Conservation (phyloP, 805 yeast genomes). For the Ogataea degrootiae region DNA sequence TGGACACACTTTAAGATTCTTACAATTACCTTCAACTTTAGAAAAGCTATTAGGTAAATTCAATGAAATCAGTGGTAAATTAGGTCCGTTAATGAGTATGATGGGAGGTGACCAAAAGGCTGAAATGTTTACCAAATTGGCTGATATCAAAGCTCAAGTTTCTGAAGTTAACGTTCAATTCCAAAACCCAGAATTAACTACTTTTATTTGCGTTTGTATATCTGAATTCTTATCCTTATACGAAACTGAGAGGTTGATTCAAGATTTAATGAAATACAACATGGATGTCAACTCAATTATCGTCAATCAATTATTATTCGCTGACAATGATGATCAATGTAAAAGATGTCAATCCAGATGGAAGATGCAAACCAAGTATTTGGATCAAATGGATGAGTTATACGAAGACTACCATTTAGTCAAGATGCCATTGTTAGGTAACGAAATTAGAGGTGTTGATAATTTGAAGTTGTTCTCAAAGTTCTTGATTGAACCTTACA, state of each 20-base stretch:
- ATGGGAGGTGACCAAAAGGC: slow-evolving; percentile 58
- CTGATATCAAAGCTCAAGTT: slow-evolving; percentile 75
- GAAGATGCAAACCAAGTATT: slow-evolving; percentile 92
- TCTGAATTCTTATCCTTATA: slow-evolving; percentile 93
- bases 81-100: slow-evolving; percentile 90
- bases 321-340: slow-evolving; percentile 76
- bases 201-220: slow-evolving; percentile 94
- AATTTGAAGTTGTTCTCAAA: slow-evolving; percentile 80
- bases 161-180: slow-evolving; percentile 90
- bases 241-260: slow-evolving; percentile 97
- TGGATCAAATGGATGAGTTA: slow-evolving; percentile 91
- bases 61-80: slow-evolving; percentile 75
- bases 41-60: slow-evolving; percentile 84
- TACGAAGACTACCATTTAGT: slow-evolving; percentile 97
- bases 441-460: slow-evolving; percentile 90
- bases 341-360: slow-evolving; percentile 88
- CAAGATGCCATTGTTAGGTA: slow-evolving; percentile 90
- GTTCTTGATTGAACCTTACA: slow-evolving; percentile 73
- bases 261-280: slow-evolving; percentile 88
- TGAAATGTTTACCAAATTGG: slow-evolving; percentile 75
- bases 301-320: slow-evolving; percentile 88
- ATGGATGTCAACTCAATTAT: slow-evolving; percentile 97
- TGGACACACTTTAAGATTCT: slow-evolving; percentile 93
- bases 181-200: slow-evolving; percentile 92
- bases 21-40: slow-evolving; percentile 89